A percentile compares a stretch with the other conserved stretches of the same genome.
Conservation (phyloP, 208 protist species). For the Leishmania aethiopica region DNA sequence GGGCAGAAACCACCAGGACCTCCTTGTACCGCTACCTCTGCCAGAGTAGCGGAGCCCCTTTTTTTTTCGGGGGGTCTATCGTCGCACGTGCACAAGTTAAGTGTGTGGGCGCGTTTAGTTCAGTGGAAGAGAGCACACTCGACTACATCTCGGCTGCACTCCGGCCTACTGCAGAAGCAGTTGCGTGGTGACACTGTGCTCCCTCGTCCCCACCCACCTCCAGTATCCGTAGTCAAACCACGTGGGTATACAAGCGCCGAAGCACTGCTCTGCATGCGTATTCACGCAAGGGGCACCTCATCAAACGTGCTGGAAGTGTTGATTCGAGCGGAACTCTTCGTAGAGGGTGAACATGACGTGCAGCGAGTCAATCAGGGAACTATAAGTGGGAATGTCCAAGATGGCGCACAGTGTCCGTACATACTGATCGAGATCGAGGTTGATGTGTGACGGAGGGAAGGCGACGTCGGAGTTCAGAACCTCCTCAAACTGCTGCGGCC, state of each 20-base stretch:
- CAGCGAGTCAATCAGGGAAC: conserved; percentile 96
- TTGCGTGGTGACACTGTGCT: not conserved
- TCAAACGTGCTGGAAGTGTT: conserved; percentile 92
- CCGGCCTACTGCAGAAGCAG: not conserved
- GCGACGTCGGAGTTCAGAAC: conserved; percentile 90
- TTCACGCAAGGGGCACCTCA: not conserved
- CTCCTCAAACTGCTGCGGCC: conserved; percentile 95
- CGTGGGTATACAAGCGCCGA: too few relatives aligned
- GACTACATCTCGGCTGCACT: too few relatives aligned
- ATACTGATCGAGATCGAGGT: conserved; percentile 95
- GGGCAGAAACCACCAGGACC: not conserved
- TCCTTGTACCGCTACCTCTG: not conserved
- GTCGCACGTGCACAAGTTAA: not conserved
- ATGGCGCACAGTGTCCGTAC: conserved; percentile 95
- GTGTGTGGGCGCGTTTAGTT: not conserved
- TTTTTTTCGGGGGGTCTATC: not conserved
- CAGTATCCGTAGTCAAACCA: not conserved
- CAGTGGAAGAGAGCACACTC: not conserved
- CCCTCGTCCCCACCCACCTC: not conserved
- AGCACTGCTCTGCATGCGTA: not conserved
- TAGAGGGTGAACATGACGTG: conserved; percentile 98
- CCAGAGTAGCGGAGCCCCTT: not conserved
- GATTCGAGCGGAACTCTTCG: conserved; percentile 94
- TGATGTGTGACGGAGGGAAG: conserved; percentile 90
- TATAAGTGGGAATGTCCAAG: conserved; percentile 97